Percentiles rank a stretch among this genome's conserved stretches.
phyloP scores from a whole-genome alignment of 2,329 filamentous ascomycete species.

The Cladosporium velox region DNA sequence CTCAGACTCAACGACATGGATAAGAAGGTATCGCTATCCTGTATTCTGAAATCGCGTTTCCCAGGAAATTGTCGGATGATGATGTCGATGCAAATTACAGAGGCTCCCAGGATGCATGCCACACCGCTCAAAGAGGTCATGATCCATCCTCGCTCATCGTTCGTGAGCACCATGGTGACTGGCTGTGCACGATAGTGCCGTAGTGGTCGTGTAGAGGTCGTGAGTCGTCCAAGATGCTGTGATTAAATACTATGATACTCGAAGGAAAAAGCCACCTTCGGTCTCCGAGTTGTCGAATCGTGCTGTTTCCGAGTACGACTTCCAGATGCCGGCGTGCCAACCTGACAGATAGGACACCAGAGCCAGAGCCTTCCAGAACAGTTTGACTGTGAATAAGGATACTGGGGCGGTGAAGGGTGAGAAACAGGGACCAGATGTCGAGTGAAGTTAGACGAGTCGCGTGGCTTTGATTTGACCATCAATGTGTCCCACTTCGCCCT shows the following conservation, averaged over 20 bases:
- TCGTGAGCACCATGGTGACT: constrained; percentile 57
- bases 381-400: neutral
- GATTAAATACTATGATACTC: neutral
- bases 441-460: constrained; percentile 16
- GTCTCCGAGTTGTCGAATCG: neutral
- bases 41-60: constrained; percentile 77
- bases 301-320: neutral
- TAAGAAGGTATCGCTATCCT: constrained; percentile 85
- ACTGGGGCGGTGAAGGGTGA: neutral
- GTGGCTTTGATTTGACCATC: constrained; percentile 16
- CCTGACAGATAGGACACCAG: too few species aligned
- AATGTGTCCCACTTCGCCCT: constrained; percentile 14
- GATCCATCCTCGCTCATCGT: constrained; percentile 91
- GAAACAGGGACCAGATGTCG: neutral
- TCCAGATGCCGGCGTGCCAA: neutral
- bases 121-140: constrained; percentile 82
- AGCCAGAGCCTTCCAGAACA: neutral
- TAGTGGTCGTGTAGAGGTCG: neutral
- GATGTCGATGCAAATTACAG: constrained; percentile 84
- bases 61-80: constrained; percentile 72
- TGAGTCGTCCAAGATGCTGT: neutral
- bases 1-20: constrained; percentile 87
- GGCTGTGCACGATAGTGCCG: neutral
- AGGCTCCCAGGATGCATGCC: constrained; percentile 69
- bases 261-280: neutral